phyloP scores from a whole-genome alignment of 371 early-diverging fungal species.

The Mortierella sp. region DNA sequence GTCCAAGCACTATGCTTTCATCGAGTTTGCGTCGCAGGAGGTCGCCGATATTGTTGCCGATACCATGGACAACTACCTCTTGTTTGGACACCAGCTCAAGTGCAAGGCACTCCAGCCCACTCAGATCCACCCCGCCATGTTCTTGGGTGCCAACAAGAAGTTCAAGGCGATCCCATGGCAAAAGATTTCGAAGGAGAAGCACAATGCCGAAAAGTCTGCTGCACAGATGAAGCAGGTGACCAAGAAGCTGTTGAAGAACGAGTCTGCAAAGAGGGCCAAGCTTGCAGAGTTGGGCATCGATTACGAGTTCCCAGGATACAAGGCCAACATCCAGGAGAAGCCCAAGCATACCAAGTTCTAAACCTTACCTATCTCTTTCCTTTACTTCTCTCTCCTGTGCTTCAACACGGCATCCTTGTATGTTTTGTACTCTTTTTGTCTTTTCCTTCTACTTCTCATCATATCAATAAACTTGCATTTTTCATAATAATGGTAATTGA shows the following conservation, averaged over 20 bases:
- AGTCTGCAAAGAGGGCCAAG: constrained; percentile 68
- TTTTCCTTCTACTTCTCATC: not conserved
- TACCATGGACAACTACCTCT: constrained; percentile 96
- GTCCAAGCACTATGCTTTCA: constrained; percentile 93
- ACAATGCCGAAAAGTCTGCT: constrained; percentile 70
- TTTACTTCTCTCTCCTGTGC: not conserved
- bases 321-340: constrained; percentile 49
- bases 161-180: constrained; percentile 72
- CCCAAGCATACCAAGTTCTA: constrained; percentile 58
- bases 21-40: constrained; percentile 84
- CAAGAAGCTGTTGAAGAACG: constrained; percentile 64
- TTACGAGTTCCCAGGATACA: constrained; percentile 85
- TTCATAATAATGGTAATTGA: not conserved
- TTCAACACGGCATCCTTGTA: not conserved
- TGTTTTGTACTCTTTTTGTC: constrained; percentile 1
- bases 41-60: constrained; percentile 94
- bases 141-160: constrained; percentile 72
- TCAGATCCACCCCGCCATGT: constrained; percentile 80
- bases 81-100: constrained; percentile 85
- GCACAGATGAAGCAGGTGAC: constrained; percentile 61
- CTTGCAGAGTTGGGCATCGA: constrained; percentile 80
- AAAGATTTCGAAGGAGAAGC: constrained; percentile 66
- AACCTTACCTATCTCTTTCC: not conserved
- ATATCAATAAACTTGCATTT: not conserved
- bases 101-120: constrained; percentile 72